Percentiles rank a stretch among this genome's conserved stretches.
phyloP scores from a whole-genome alignment of 306 rosid species.

The Ochetophila trinervis region DNA sequence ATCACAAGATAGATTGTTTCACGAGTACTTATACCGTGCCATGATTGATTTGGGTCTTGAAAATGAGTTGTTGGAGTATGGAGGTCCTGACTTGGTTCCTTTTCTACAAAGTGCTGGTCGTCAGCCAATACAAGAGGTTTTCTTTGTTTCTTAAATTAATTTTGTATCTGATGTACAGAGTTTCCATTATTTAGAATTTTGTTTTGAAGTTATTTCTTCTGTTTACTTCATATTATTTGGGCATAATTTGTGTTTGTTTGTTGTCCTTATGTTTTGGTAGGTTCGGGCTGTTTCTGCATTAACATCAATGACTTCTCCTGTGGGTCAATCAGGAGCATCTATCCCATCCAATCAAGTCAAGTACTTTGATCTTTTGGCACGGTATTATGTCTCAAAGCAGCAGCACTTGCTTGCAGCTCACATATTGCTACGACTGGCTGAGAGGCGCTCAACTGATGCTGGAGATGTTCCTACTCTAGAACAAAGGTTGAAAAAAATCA shows the following conservation, averaged over 20 bases:
- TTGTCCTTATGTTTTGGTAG: constrained; percentile 38
- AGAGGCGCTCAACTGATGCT: constrained; percentile 63
- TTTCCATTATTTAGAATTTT: background rate
- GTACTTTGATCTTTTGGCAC: constrained; percentile 86
- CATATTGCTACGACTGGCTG: constrained; percentile 76
- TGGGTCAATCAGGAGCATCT: constrained; percentile 61
- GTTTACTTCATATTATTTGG: background rate
- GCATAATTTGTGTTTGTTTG: constrained; percentile 14
- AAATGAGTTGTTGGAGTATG: constrained; percentile 82
- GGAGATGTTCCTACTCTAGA: constrained; percentile 72
- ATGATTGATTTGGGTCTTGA: constrained; percentile 97
- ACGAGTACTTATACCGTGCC: constrained; percentile 76
- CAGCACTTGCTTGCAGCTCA: constrained; percentile 96
- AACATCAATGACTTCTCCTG: constrained; percentile 55
- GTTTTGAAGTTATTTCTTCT: constrained; percentile 10
- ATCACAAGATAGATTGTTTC: constrained; percentile 87
- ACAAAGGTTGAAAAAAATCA: constrained; percentile 52
- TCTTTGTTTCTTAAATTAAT: constrained; percentile 21
- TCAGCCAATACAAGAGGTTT: constrained; percentile 75
- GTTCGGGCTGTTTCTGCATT: constrained; percentile 57
- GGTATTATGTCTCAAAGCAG: constrained; percentile 81
- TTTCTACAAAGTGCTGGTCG: constrained; percentile 85
- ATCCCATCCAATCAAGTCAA: constrained; percentile 63
- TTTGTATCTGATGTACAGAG: constrained; percentile 11
- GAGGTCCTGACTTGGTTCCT: constrained; percentile 92